A percentile compares a stretch with the other conserved stretches of the same genome.
phyloP scores from a whole-genome alignment of 805 yeast genomes.

The Blastobotrys americana region DNA sequence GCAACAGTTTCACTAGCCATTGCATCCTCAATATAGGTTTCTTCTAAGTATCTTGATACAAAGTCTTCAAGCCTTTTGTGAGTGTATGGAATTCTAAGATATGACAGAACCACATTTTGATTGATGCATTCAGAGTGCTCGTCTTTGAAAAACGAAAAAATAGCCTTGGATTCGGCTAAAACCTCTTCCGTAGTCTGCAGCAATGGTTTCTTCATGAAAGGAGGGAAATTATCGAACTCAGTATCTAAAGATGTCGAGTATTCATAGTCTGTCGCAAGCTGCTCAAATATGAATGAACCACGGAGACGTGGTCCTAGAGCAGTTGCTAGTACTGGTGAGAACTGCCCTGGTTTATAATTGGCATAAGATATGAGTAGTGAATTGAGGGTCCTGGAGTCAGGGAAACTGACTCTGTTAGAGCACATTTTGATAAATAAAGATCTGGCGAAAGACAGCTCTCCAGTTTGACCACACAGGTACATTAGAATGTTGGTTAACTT shows the following conservation, averaged over 20 bases:
- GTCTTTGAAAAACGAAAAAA: slow-evolving; percentile 52
- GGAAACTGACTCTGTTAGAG: slow-evolving; percentile 19
- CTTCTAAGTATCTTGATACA: slow-evolving; percentile 30
- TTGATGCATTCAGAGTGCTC: slow-evolving; percentile 40
- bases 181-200: slow-evolving; percentile 39
- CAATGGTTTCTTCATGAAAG: slow-evolving; percentile 58
- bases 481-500: slow-evolving; percentile 61
- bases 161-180: slow-evolving; percentile 68
- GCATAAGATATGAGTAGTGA: slow-evolving; percentile 30
- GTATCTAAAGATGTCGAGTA: not conserved
- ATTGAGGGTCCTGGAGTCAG: slow-evolving; percentile 27
- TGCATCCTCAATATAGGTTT: slow-evolving; percentile 31
- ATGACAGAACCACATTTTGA: slow-evolving; percentile 41
- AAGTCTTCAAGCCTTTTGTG: slow-evolving; percentile 34
- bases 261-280: not conserved
- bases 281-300: slow-evolving; percentile 19
- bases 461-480: slow-evolving; percentile 69
- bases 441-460: slow-evolving; percentile 66
- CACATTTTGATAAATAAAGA: slow-evolving; percentile 38
- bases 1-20: too few species aligned
- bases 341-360: slow-evolving; percentile 22
- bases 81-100: slow-evolving; percentile 41
- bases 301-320: slow-evolving; percentile 25
- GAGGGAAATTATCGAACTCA: slow-evolving; percentile 37
- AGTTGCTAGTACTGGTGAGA: slow-evolving; percentile 25